Evolutionary conservation across 768 basidiomycete species (phyloP).

Genomic region (Leccinum broughii): DNA sequence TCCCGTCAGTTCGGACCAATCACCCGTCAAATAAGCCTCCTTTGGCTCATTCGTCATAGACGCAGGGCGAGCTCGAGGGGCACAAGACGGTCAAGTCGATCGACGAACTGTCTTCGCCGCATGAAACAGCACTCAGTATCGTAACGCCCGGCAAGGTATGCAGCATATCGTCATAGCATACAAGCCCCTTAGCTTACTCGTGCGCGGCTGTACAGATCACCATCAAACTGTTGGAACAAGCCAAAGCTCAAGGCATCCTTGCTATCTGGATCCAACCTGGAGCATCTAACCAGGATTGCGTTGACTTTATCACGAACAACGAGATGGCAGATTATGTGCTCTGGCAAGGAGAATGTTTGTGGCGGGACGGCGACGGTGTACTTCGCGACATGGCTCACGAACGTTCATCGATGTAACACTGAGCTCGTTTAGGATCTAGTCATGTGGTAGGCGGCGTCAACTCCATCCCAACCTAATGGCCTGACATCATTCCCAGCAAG

Average conservation of each 20-base stretch:
- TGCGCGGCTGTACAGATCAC: slow-evolving; percentile 55
- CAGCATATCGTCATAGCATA: not conserved
- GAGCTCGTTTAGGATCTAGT: not conserved
- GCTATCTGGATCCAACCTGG: slow-evolving; percentile 91
- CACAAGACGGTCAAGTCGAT: slow-evolving; percentile 55
- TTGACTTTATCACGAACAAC: slow-evolving; percentile 64
- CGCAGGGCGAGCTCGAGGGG: slow-evolving; percentile 69
- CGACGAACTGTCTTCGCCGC: slow-evolving; percentile 55
- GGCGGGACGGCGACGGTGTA: slow-evolving; percentile 71
- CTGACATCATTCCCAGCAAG: not conserved
- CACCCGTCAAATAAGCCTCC: not conserved
- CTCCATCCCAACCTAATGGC: not conserved
- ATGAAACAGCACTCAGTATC: slow-evolving; percentile 72
- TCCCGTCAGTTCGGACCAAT: slow-evolving; percentile 47
- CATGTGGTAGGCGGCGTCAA: not conserved
- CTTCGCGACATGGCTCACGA: slow-evolving; percentile 25
- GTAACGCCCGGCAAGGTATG: slow-evolving; percentile 73
- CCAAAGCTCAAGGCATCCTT: slow-evolving; percentile 68
- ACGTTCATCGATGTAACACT: slow-evolving; percentile 21
- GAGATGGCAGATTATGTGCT: slow-evolving; percentile 68
- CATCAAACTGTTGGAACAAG: slow-evolving; percentile 62
- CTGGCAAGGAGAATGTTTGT: slow-evolving; percentile 80
- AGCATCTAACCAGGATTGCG: slow-evolving; percentile 68
- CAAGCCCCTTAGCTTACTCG: not conserved
- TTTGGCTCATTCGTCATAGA: slow-evolving; percentile 42